Conservation (phyloP, 352 stramenopile genomes). For the Globisporangium paddicum region DNA sequence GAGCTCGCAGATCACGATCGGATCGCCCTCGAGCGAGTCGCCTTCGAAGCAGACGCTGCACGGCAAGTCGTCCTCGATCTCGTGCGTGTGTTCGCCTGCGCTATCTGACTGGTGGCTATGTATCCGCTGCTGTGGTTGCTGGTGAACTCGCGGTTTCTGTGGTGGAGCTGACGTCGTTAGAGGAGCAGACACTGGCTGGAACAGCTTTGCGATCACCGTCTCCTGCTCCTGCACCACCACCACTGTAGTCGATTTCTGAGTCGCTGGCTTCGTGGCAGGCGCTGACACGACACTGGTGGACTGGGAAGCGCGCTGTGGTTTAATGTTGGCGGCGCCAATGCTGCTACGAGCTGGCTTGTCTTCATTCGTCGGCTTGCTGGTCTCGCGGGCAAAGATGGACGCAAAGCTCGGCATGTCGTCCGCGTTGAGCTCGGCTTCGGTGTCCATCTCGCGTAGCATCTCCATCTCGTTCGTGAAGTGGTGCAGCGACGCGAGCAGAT, state of each 20-base stretch:
- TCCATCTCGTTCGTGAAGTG: conserved; percentile 67
- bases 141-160: not conserved
- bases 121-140: not conserved
- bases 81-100: not conserved
- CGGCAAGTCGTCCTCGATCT: conserved; percentile 41
- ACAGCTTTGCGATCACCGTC: not conserved
- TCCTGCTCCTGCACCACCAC: not conserved
- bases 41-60: conserved; percentile 61
- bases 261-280: not conserved
- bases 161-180: too few species aligned
- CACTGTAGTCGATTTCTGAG: not conserved
- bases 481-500: conserved; percentile 50
- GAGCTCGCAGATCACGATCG: conserved; percentile 77
- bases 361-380: not conserved
- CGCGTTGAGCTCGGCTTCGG: conserved; percentile 17
- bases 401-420: conserved; percentile 25
- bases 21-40: conserved; percentile 67
- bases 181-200: not conserved
- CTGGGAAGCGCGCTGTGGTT: not conserved
- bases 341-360: not conserved
- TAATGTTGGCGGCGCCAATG: conserved; percentile 9
- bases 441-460: conserved; percentile 50
- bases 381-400: conserved; percentile 12
- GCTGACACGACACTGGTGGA: not conserved
- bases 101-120: not conserved